Evolutionary conservation across 2,329 filamentous ascomycete genomes (phyloP).

Genomic region (Calonectria montana): DNA sequence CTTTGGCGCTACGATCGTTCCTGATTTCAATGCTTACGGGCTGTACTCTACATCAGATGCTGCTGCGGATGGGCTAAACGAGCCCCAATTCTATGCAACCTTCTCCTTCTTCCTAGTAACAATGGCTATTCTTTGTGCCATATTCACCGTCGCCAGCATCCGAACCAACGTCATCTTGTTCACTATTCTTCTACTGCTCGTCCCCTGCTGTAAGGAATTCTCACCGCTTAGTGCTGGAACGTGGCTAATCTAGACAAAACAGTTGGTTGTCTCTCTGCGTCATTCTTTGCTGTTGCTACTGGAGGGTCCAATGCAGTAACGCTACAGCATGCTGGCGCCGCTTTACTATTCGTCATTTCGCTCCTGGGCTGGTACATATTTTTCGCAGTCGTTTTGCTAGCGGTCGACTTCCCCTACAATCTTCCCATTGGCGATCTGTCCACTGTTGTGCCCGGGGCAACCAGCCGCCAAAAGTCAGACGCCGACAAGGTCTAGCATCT

Average conservation of each 20-base stretch:
- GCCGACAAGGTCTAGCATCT: constrained; percentile 17
- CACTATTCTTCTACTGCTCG: constrained; percentile 68
- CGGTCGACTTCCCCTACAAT: constrained; percentile 62
- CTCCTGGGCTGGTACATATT: constrained; percentile 63
- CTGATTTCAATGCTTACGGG: constrained; percentile 58
- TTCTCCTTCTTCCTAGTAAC: constrained; percentile 69
- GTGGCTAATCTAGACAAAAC: not conserved
- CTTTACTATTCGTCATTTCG: constrained; percentile 36
- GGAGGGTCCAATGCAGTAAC: constrained; percentile 31
- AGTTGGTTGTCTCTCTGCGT: constrained; percentile 45
- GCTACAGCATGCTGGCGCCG: constrained; percentile 44
- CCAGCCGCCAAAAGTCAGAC: not conserved
- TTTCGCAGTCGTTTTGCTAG: constrained; percentile 58
- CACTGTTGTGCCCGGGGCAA: constrained; percentile 48
- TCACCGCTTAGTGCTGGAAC: not conserved
- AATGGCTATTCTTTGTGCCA: constrained; percentile 70
- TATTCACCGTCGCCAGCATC: constrained; percentile 72
- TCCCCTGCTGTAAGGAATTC: constrained; percentile 46
- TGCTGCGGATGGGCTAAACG: constrained; percentile 51
- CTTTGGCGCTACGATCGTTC: constrained; percentile 61
- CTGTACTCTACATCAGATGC: constrained; percentile 46
- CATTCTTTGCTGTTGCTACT: constrained; percentile 43
- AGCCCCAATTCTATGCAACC: constrained; percentile 59
- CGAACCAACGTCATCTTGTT: constrained; percentile 75
- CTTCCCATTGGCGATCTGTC: constrained; percentile 64